Base-by-base conservation (phyloP, 108 stramenopile species). In the Cyclotella kingstonii region DNA sequence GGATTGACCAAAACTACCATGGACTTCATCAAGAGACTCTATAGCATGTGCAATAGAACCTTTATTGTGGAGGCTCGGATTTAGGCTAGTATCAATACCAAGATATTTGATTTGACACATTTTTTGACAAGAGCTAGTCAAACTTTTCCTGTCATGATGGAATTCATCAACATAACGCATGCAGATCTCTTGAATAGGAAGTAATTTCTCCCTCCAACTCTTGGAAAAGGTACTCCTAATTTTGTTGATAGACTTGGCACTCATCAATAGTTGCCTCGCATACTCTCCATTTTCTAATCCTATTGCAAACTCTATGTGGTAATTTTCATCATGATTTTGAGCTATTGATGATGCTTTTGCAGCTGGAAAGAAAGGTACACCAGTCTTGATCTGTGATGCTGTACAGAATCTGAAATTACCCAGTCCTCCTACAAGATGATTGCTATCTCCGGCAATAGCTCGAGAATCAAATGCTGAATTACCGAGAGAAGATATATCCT, bases 321-420 rank as follows among this genome's bases (percentile, higher is more conserved):
- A 11, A 21, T 30, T 31, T 17, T 42, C 40, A 11, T 11, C 9
- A 21, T 30, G 25, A 31, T 31, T 55, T 11, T 35, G 18, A 31
- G 27, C 48, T 23, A 26, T n/a, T 0, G 60, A 38, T 33, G 66
- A 65, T 9, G 70, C 71, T 40, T 61, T 84, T 0, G 89, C 89
- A 11, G 76, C 84, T 23, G 92, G 92, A 60, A 94, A 94, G 63
- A 94, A 94, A 10, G 92, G 92, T 42, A 86, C 81, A 4, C 31
- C 38, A 12, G 66, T 58, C n/a, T 50, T 60, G 11, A 49, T 34
- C 43, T 73, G 77, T 6, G 83, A 59, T 11, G 80, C 60, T 25
- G 86, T 76, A 51, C 83, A 84, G 63, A 93, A 93, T 58, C 83
- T 70, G 74, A 93, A 93, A 41, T 93, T 93, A 2, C 84, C 86